A percentile compares a stretch with the other conserved stretches of the same genome.
Evolutionary conservation across 2,329 filamentous ascomycete species (phyloP).

Genomic region (Aspergillus aculeatinus): DNA sequence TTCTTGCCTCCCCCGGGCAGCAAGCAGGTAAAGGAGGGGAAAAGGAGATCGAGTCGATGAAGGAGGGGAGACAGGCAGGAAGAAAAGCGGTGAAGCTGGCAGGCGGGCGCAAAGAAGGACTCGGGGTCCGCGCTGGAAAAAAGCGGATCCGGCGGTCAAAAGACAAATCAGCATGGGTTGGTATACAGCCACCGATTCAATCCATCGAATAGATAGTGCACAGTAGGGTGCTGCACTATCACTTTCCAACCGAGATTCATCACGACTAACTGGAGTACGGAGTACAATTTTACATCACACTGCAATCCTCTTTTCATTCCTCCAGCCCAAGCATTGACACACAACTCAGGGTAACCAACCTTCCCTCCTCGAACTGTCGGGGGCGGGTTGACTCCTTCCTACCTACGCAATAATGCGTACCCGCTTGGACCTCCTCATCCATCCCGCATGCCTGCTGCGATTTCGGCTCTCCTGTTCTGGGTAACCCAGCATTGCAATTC

Average conservation of each 20-base stretch:
- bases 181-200: too few relatives aligned
- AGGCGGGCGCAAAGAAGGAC: background rate
- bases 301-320: background rate
- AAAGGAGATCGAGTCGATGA: background rate
- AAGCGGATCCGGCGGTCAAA: slow-evolving; percentile 11
- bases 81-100: slow-evolving; percentile 24
- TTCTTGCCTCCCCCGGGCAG: background rate
- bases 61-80: background rate
- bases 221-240: too few relatives aligned
- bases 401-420: slow-evolving; percentile 11
- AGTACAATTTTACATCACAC: background rate
- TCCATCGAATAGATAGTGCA: too few relatives aligned
- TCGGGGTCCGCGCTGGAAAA: background rate
- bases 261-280: too few relatives aligned
- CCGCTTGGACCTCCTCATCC: slow-evolving; percentile 14
- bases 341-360: too few relatives aligned
- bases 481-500: background rate
- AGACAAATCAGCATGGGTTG: slow-evolving; percentile 3
- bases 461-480: slow-evolving; percentile 14
- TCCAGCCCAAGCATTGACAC: background rate
- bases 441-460: slow-evolving; percentile 8
- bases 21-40: background rate
- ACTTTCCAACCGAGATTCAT: too few relatives aligned
- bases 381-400: slow-evolving; percentile 8
- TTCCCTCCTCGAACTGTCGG: background rate